Conservation (phyloP, 2,329 filamentous ascomycete species). For the Biscogniauxia marginata region DNA sequence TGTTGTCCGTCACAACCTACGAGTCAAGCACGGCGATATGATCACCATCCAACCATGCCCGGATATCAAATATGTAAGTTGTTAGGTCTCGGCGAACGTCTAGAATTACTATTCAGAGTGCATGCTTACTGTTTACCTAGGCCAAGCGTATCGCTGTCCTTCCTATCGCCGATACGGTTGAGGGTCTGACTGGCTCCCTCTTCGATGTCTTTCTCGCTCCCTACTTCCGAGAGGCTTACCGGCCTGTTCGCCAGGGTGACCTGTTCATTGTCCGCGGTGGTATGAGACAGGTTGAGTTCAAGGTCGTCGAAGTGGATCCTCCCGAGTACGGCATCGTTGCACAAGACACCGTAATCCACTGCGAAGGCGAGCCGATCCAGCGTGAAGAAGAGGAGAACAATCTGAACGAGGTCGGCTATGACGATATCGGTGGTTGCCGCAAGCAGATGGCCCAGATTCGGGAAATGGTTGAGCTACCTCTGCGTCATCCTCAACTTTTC, state of each 20-base stretch:
- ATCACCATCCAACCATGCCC: constrained; percentile 97
- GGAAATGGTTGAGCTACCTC: constrained; percentile 94
- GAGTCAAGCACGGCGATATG: constrained; percentile 97
- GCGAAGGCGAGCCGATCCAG: constrained; percentile 93
- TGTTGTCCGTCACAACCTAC: constrained; percentile 95
- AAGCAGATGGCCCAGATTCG: constrained; percentile 99
- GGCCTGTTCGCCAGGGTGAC: constrained; percentile 94
- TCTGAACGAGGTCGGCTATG: constrained; percentile 97
- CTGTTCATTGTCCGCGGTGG: constrained; percentile 96
- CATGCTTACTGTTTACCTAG: constrained; percentile 44
- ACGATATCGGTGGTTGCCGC: constrained; percentile 97
- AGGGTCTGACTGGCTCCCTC: constrained; percentile 94
- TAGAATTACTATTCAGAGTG: neutral
- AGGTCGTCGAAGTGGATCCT: constrained; percentile 97
- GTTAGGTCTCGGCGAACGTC: neutral
- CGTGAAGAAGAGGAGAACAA: constrained; percentile 99
- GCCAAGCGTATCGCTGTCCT: constrained; percentile 98
- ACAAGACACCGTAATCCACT: constrained; percentile 98
- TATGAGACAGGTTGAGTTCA: constrained; percentile 99
- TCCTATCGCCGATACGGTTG: constrained; percentile 95
- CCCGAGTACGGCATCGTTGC: constrained; percentile 98
- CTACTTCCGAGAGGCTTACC: constrained; percentile 99
- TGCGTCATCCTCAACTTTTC: constrained; percentile 97
- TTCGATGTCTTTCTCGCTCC: constrained; percentile 99
- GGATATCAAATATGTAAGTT: constrained; percentile 98